These are phyloP conservation scores for Calocybe gambosa DNA, from an alignment of 1,284 basidiomycete genomes.

Conservation along the genomic window DNA sequence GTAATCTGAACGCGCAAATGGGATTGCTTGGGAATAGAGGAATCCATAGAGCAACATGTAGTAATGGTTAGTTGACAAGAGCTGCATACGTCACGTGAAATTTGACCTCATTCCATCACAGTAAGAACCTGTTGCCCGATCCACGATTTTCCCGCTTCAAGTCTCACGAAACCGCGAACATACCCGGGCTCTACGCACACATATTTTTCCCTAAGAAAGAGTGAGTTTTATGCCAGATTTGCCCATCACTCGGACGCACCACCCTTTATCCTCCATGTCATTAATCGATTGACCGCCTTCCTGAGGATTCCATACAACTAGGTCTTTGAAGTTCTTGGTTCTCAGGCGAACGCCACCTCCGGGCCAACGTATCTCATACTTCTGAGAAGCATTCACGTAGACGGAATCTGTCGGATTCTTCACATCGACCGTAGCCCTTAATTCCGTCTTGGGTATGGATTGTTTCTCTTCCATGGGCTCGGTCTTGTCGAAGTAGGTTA, in stretches of 20 bases:
- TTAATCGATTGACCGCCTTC: slow-evolving; percentile 64
- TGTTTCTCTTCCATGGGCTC: slow-evolving; percentile 47
- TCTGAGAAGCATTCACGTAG: slow-evolving; percentile 57
- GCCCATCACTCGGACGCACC: slow-evolving; percentile 43
- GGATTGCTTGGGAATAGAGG: slow-evolving; percentile 14
- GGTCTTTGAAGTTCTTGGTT: slow-evolving; percentile 62
- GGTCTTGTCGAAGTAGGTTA: slow-evolving; percentile 75
- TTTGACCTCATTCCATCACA: slow-evolving; percentile 18
- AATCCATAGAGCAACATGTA: slow-evolving; percentile 3
- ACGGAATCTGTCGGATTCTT: slow-evolving; percentile 64
- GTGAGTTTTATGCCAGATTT: not conserved
- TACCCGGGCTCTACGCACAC: slow-evolving; percentile 85
- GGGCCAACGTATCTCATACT: slow-evolving; percentile 58
- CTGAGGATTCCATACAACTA: slow-evolving; percentile 86
- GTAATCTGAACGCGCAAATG: slow-evolving; percentile 52
- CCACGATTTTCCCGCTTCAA: slow-evolving; percentile 66
- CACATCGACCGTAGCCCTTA: slow-evolving; percentile 58
- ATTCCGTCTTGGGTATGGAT: slow-evolving; percentile 51
- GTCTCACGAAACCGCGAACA: slow-evolving; percentile 58
- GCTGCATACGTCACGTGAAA: not conserved
- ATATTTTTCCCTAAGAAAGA: slow-evolving; percentile 62
- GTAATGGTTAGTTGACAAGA: not conserved
- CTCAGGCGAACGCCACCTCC: slow-evolving; percentile 51
- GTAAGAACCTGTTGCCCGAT: slow-evolving; percentile 66
- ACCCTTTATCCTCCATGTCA: slow-evolving; percentile 85